phyloP scores from a whole-genome alignment of 2,329 filamentous ascomycete species.

The Calonectria montana region DNA sequence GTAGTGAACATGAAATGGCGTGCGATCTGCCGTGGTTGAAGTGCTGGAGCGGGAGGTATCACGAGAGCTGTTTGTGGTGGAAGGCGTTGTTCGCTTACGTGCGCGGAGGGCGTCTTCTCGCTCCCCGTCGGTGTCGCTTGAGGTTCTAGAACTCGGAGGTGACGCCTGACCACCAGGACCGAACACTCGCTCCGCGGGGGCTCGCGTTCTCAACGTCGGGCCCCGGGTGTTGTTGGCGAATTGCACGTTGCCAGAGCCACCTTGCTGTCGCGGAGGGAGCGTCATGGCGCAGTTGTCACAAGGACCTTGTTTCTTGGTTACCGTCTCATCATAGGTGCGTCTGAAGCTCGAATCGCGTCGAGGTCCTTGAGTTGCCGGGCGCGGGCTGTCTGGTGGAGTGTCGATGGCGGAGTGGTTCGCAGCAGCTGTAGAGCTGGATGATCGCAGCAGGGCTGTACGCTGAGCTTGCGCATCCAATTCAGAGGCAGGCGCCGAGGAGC shows the following conservation, averaged over 20 bases:
- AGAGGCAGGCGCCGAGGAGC: constrained; percentile 55
- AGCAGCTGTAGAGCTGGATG: constrained; percentile 49
- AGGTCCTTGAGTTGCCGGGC: constrained; percentile 51
- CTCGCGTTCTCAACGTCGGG: constrained; percentile 70
- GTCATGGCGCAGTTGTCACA: constrained; percentile 78
- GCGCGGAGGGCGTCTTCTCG: constrained; percentile 55
- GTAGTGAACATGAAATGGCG: constrained; percentile 70
- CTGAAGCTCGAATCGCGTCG: constrained; percentile 70
- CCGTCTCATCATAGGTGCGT: constrained; percentile 74
- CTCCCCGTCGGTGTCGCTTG: constrained; percentile 64
- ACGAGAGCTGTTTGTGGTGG: constrained; percentile 56
- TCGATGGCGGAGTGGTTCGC: constrained; percentile 59
- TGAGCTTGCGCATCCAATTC: constrained; percentile 58
- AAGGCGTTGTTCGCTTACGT: constrained; percentile 56
- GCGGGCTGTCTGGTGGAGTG: constrained; percentile 69
- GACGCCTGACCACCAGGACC: constrained; percentile 59
- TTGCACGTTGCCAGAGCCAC: constrained; percentile 39
- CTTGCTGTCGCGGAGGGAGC: constrained; percentile 58
- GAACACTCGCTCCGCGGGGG: constrained; percentile 70
- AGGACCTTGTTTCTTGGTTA: constrained; percentile 71
- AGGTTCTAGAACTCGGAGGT: constrained; percentile 64
- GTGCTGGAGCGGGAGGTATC: constrained; percentile 65
- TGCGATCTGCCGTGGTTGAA: constrained; percentile 59
- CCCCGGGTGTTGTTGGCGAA: constrained; percentile 55
- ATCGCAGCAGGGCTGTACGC: constrained; percentile 55